These are phyloP conservation scores for Coniochaeta hoffmannii DNA, from an alignment of 2,329 filamentous ascomycete species.

Conservation along the genomic window DNA sequence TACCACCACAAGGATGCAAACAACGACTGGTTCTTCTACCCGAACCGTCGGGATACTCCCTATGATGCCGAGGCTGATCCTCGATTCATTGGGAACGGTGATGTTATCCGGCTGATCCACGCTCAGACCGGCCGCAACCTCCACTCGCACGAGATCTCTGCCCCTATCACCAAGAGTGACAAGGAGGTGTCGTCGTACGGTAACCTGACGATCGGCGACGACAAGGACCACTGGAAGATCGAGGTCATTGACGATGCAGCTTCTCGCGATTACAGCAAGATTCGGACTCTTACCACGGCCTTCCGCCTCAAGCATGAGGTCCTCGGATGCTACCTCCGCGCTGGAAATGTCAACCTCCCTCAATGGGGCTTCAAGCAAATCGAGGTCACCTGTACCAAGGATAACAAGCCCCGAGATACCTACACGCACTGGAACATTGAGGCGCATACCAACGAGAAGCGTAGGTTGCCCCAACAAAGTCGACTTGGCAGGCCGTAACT, in stretches of 20 bases:
- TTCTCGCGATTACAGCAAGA: constrained; percentile 72
- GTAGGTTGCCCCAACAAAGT: constrained; percentile 39
- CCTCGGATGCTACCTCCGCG: constrained; percentile 87
- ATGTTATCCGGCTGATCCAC: constrained; percentile 80
- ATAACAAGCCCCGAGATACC: constrained; percentile 83
- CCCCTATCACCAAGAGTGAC: constrained; percentile 82
- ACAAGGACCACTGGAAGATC: constrained; percentile 95
- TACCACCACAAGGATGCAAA: constrained; percentile 99
- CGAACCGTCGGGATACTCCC: constrained; percentile 70
- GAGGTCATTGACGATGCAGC: constrained; percentile 88
- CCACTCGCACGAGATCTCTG: constrained; percentile 85
- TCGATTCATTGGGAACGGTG: constrained; percentile 70
- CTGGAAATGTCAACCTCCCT: constrained; percentile 90
- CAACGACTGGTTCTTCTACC: constrained; percentile 99
- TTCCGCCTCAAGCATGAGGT: constrained; percentile 81
- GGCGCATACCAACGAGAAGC: constrained; percentile 85
- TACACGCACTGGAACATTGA: constrained; percentile 99
- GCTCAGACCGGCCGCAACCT: constrained; percentile 94
- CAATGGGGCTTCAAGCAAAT: constrained; percentile 99
- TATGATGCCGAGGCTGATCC: constrained; percentile 66
- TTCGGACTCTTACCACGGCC: constrained; percentile 86
- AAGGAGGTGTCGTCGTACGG: constrained; percentile 94
- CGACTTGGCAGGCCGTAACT: constrained; percentile 16
- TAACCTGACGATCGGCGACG: constrained; percentile 89
- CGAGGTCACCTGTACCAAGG: constrained; percentile 89